Evolutionary conservation across 2,329 filamentous ascomycete genomes (phyloP), one percentile per base, ranked within the genome.

Genomic region (Chalara sp.): DNA sequence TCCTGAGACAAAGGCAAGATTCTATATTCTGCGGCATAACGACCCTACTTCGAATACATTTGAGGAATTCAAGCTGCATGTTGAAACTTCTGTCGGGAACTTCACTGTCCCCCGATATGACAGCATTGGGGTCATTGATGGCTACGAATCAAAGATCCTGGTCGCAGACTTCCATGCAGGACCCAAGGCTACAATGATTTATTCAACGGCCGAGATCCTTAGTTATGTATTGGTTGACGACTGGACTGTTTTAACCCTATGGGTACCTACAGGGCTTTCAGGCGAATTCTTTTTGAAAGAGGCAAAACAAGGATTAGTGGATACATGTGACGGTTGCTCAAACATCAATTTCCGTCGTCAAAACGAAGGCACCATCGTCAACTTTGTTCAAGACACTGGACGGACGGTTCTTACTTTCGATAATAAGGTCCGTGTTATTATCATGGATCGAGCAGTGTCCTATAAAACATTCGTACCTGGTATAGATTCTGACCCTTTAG

Each of bases 111-210:
- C 81, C 1, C 74, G 75, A 50, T 68, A 73, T 44, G 71, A 68
- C 1, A 69, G 69, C 0, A 61, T 64, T 0, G 73, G 82, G 43
- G 68, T 74, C 6, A 70, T 84, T 40, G 74, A 82, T 50, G 81
- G 81, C 1, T 76, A 81, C 37, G 76, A 83, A 50, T 76, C 79
- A 6, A 83, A 84, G 68, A 77, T 84, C n/a, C 63, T 83, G 3
- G 76, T 80, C 0, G 79, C 79, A 0, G 80, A 84, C 56, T 84
- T 82, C 51, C 62, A 56, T 1, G 74, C 81, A 39, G 80, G 79
- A 1, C 21, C 21, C 21, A 62, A 66, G 6, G 68, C 77, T 53
- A 74, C 64, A 0, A 61, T 81, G 0, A 61, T 81, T 0, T 81
- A 81, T 60, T 78, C 76, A 1, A 80, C 78, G 1, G 74, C 76